phyloP scores from a whole-genome alignment of 441 rosid genomes.

The Viola pubescens region DNA sequence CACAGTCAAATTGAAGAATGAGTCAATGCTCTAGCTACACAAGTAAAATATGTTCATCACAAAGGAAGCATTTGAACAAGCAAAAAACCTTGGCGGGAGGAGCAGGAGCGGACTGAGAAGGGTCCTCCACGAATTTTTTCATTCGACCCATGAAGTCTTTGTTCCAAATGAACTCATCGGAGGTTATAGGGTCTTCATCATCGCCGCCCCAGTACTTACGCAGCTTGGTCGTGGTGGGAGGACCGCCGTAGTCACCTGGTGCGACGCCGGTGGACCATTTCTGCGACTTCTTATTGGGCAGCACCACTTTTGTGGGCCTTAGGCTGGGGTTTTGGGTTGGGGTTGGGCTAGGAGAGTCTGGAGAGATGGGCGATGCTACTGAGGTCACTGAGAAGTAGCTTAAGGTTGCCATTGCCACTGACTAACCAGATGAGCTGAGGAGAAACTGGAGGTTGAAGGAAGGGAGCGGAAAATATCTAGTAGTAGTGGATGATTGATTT shows the following conservation, averaged over 20 bases:
- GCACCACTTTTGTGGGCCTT: slow-evolving; percentile 50
- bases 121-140: slow-evolving; percentile 48
- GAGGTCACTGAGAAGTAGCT: slow-evolving; percentile 49
- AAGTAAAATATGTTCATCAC: slow-evolving; percentile 1
- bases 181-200: slow-evolving; percentile 69
- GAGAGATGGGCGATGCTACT: slow-evolving; percentile 42
- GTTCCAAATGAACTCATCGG: slow-evolving; percentile 82
- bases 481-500: no score
- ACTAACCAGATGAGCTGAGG: background rate
- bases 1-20: background rate
- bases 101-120: slow-evolving; percentile 31
- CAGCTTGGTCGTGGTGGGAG: slow-evolving; percentile 61
- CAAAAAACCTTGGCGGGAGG: slow-evolving; percentile 39
- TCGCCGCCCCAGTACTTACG: slow-evolving; percentile 85
- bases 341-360: slow-evolving; percentile 30
- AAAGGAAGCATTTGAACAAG: background rate
- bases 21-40: background rate
- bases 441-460: background rate
- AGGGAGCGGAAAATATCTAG: background rate
- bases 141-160: slow-evolving; percentile 76
- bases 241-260: slow-evolving; percentile 88
- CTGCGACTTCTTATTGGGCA: slow-evolving; percentile 72
- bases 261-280: slow-evolving; percentile 87
- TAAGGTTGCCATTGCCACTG: slow-evolving; percentile 41
- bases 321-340: slow-evolving; percentile 22